Evolutionary conservation across 257 asterid species (phyloP).

Genomic region (Voacanga thouarsii): DNA sequence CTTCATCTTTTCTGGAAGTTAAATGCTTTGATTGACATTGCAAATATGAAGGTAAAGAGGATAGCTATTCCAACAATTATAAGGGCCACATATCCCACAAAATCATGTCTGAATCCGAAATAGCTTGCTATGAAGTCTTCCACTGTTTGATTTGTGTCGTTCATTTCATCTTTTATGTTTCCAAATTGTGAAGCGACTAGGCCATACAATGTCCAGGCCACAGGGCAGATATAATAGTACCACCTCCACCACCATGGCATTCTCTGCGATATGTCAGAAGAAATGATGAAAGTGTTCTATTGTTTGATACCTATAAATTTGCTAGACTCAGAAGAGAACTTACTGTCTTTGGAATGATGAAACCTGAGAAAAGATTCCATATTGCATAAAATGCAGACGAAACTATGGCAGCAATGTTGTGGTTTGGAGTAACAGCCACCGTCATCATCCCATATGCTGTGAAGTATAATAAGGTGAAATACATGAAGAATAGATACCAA

Average conservation of each 20-base stretch:
- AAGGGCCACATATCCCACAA: constrained; percentile 55
- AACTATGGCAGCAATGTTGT: constrained; percentile 60
- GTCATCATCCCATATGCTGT: constrained; percentile 80
- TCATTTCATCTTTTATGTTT: constrained; percentile 38
- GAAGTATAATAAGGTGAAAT: constrained; percentile 74
- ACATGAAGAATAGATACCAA: constrained; percentile 76
- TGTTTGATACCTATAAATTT: background rate
- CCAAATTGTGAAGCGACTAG: constrained; percentile 63
- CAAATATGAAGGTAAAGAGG: constrained; percentile 61
- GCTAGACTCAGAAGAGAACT: constrained; percentile 6
- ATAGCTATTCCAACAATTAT: constrained; percentile 45
- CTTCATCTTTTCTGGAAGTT: constrained; percentile 66
- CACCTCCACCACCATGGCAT: constrained; percentile 87
- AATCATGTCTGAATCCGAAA: constrained; percentile 53
- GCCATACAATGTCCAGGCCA: constrained; percentile 70
- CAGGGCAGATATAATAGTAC: constrained; percentile 58
- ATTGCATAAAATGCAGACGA: constrained; percentile 54
- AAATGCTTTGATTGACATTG: constrained; percentile 53
- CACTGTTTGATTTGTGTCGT: constrained; percentile 42
- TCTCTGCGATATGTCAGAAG: constrained; percentile 39
- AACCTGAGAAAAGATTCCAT: constrained; percentile 85
- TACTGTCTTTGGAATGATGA: constrained; percentile 72
- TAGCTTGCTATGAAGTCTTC: constrained; percentile 46
- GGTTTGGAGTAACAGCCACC: constrained; percentile 81
- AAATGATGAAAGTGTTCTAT: background rate